Percentiles rank a stretch among this genome's conserved stretches.
Evolutionary conservation across 495 filamentous ascomycete species (phyloP).

Genomic region (Rhizodiscina lignyota): DNA sequence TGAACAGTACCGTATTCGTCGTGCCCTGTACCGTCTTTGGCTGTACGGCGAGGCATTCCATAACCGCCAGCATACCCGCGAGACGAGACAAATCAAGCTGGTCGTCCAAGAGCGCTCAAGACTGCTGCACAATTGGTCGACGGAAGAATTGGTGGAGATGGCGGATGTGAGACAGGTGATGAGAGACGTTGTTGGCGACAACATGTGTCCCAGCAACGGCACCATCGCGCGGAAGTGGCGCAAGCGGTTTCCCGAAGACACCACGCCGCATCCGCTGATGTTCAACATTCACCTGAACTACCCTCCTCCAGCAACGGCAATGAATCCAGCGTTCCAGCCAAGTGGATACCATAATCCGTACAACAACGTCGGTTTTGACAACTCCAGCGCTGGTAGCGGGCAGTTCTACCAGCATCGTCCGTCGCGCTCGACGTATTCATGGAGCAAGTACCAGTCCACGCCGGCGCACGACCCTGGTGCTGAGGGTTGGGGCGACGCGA

Average conservation of each 20-base stretch:
- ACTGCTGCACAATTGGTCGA: slow-evolving; percentile 41
- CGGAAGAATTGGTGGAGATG: slow-evolving; percentile 37
- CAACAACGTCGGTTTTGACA: slow-evolving; percentile 1
- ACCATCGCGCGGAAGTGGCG: slow-evolving; percentile 39
- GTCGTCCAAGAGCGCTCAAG: slow-evolving; percentile 31
- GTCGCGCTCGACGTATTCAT: slow-evolving; percentile 8
- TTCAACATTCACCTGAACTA: slow-evolving; percentile 39
- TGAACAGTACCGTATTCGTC: slow-evolving; percentile 44
- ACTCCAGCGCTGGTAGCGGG: background rate
- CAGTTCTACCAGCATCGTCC: slow-evolving; percentile 14
- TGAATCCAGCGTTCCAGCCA: background rate
- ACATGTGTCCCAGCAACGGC: slow-evolving; percentile 44
- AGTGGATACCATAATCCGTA: slow-evolving; percentile 9
- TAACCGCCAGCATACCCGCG: slow-evolving; percentile 27
- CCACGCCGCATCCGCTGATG: slow-evolving; percentile 20
- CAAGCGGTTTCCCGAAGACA: slow-evolving; percentile 31
- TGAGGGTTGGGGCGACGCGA: slow-evolving; percentile 48
- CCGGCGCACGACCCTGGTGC: slow-evolving; percentile 22
- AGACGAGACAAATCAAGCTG: slow-evolving; percentile 25
- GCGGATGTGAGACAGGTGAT: slow-evolving; percentile 33
- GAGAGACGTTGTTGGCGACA: slow-evolving; percentile 32
- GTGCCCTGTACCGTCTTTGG: slow-evolving; percentile 57
- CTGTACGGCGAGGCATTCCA: slow-evolving; percentile 43
- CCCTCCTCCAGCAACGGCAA: slow-evolving; percentile 13
- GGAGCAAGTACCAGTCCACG: slow-evolving; percentile 13